Percentiles rank a stretch among this genome's conserved stretches.
These are phyloP conservation scores for Rhodotorula sp. DNA, from an alignment of 1,284 basidiomycete species.

Conservation along the genomic window DNA sequence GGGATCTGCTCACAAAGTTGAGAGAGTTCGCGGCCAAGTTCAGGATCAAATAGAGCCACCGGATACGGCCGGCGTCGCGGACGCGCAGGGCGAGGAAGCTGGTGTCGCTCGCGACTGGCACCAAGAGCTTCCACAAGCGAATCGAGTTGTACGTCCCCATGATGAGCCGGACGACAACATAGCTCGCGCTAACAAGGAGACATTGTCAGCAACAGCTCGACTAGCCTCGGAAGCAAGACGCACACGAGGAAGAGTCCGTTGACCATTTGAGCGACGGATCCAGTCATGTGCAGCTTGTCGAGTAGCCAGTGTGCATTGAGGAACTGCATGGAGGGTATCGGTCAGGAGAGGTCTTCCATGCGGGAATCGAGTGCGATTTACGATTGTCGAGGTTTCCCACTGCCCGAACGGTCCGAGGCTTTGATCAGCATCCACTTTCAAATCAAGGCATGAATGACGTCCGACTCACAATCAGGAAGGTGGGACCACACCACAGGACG, in stretches of 20 bases:
- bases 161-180: slow-evolving; percentile 47
- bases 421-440: neutral
- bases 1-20: slow-evolving; percentile 33
- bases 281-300: slow-evolving; percentile 50
- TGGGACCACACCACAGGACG: slow-evolving; percentile 49
- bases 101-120: slow-evolving; percentile 7
- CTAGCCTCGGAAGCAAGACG: neutral
- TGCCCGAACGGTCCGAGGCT: neutral
- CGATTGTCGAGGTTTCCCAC: slow-evolving; percentile 42
- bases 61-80: slow-evolving; percentile 4
- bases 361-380: neutral
- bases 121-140: slow-evolving; percentile 30
- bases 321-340: slow-evolving; percentile 37
- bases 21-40: slow-evolving; percentile 13
- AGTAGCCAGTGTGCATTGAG: slow-evolving; percentile 52
- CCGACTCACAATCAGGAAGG: slow-evolving; percentile 45
- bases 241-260: slow-evolving; percentile 44
- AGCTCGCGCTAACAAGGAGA: slow-evolving; percentile 28
- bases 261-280: slow-evolving; percentile 47
- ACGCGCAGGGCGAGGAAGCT: slow-evolving; percentile 5
- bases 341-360: neutral
- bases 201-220: neutral
- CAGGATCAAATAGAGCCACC: slow-evolving; percentile 22
- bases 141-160: slow-evolving; percentile 49
- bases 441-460: neutral